A percentile compares a stretch with the other conserved stretches of the same genome.
Conservation (phyloP, 768 basidiomycete species). For the Mycena amicta region DNA sequence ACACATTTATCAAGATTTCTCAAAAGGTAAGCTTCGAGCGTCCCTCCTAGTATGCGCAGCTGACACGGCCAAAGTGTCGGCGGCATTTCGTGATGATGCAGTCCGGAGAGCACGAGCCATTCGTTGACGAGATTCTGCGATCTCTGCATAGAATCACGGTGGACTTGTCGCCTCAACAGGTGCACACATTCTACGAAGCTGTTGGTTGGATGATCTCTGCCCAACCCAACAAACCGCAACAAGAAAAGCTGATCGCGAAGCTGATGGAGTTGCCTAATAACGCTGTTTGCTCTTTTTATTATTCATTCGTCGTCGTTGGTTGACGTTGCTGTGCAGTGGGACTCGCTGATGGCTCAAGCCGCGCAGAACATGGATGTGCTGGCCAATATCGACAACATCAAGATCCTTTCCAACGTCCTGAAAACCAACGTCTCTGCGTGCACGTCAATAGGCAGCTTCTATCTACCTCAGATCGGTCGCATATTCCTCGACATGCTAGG, state of each 20-base stretch:
- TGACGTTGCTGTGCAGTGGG: constrained; percentile 77
- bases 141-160: constrained; percentile 91
- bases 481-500: constrained; percentile 98
- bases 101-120: constrained; percentile 94
- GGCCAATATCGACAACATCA: constrained; percentile 89
- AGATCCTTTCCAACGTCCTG: constrained; percentile 93
- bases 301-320: constrained; percentile 2
- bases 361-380: constrained; percentile 91
- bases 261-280: constrained; percentile 98
- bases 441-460: constrained; percentile 95
- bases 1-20: constrained; percentile 99
- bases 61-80: no score
- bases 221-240: constrained; percentile 95
- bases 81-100: constrained; percentile 99
- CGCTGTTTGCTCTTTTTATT: constrained; percentile 59
- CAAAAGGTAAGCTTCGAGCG: no score
- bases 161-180: constrained; percentile 90
- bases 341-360: constrained; percentile 94
- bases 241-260: constrained; percentile 92
- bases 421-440: constrained; percentile 99
- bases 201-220: constrained; percentile 99
- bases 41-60: no score
- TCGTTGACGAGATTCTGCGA: constrained; percentile 95
- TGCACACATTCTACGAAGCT: constrained; percentile 97
- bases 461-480: constrained; percentile 93